Conservation (phyloP, 1,284 basidiomycete species). For the Coniferiporia sulphurascens region DNA sequence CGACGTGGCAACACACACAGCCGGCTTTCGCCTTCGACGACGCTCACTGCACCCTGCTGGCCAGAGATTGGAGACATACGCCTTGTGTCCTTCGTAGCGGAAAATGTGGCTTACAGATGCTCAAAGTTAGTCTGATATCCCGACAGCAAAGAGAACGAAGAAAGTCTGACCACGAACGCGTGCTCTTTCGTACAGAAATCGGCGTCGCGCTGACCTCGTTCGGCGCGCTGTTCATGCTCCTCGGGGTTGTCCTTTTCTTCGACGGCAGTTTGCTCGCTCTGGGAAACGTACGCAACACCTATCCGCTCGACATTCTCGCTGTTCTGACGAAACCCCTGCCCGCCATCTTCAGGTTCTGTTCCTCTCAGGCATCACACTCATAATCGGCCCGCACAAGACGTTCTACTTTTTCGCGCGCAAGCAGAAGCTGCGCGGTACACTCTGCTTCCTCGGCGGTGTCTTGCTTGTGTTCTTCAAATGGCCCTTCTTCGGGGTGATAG, state of each 20-base stretch:
- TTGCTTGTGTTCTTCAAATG: constrained; percentile 86
- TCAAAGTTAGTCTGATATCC: constrained; percentile 42
- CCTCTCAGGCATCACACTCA: constrained; percentile 85
- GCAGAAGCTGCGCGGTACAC: constrained; percentile 93
- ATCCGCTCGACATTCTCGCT: neutral
- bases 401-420: constrained; percentile 97
- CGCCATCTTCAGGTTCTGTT: constrained; percentile 71
- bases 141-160: neutral
- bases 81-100: neutral
- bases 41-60: neutral
- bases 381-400: constrained; percentile 94
- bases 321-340: constrained; percentile 3
- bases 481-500: constrained; percentile 88
- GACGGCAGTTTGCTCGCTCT: constrained; percentile 96
- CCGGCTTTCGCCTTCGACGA: neutral
- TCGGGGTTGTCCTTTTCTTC: constrained; percentile 95
- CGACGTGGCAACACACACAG: neutral
- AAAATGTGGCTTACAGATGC: constrained; percentile 67
- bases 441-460: constrained; percentile 89
- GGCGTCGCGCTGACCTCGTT: constrained; percentile 98
- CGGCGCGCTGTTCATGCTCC: constrained; percentile 91
- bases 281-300: constrained; percentile 70
- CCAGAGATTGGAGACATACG: neutral
- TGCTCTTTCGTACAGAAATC: constrained; percentile 58
- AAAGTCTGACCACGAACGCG: neutral